Conservation (phyloP, 2,329 filamentous ascomycete species). For the Hypoxylon sp. region DNA sequence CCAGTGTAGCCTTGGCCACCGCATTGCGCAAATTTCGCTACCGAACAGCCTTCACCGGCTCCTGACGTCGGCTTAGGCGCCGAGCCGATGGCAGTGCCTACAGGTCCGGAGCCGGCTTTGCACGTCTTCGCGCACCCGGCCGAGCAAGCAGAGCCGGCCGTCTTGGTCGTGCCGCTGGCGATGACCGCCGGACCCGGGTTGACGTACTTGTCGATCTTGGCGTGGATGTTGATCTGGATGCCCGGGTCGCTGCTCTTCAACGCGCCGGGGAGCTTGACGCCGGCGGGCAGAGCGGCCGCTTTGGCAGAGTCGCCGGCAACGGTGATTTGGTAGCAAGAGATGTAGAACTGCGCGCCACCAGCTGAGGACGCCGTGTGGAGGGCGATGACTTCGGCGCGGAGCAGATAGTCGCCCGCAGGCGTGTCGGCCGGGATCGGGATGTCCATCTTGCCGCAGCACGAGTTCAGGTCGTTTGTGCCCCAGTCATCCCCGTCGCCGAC, state of each 20-base stretch:
- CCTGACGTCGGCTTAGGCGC: constrained; percentile 29
- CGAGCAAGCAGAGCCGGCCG: constrained; percentile 50
- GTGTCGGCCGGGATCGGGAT: constrained; percentile 53
- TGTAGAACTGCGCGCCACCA: constrained; percentile 46
- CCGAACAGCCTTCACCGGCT: constrained; percentile 13
- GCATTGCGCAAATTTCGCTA: no score
- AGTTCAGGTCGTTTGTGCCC: constrained; percentile 53
- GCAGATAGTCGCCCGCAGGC: constrained; percentile 53
- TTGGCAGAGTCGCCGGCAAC: constrained; percentile 41
- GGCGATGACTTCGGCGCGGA: constrained; percentile 55
- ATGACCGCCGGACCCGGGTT: constrained; percentile 55
- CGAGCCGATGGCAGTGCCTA: constrained; percentile 39
- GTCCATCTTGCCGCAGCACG: constrained; percentile 53
- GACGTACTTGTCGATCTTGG: constrained; percentile 49
- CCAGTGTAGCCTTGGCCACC: constrained; percentile 52
- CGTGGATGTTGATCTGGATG: constrained; percentile 58
- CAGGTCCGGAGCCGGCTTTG: constrained; percentile 45
- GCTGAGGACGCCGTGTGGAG: constrained; percentile 50
- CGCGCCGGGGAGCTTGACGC: constrained; percentile 52
- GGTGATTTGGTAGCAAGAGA: constrained; percentile 47
- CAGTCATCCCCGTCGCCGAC: constrained; percentile 57
- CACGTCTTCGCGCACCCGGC: constrained; percentile 52
- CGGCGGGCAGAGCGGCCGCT: constrained; percentile 44
- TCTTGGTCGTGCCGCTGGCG: constrained; percentile 51
- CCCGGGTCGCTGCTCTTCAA: constrained; percentile 55